Evolutionary conservation across 768 basidiomycete species (phyloP).

Genomic region (Amylocystis lapponica): DNA sequence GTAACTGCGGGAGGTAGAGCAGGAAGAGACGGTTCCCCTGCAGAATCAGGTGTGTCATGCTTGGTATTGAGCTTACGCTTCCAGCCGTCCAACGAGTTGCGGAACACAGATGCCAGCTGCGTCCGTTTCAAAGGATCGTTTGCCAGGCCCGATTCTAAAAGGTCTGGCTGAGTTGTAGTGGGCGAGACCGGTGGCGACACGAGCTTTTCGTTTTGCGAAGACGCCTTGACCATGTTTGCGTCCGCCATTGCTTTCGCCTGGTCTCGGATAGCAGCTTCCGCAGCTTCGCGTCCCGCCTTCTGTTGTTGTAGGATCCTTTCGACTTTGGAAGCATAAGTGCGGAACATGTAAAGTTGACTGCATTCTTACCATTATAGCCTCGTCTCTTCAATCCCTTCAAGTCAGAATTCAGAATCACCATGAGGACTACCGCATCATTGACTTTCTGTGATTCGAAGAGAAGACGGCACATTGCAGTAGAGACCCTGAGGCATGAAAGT

Average conservation of each 20-base stretch:
- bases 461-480: slow-evolving; percentile 74
- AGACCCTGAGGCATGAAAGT: slow-evolving; percentile 48
- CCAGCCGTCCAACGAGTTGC: slow-evolving; percentile 19
- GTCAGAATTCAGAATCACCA: slow-evolving; percentile 92
- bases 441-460: slow-evolving; percentile 75
- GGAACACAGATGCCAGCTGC: background rate
- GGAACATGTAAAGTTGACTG: slow-evolving; percentile 6
- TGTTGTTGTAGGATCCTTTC: slow-evolving; percentile 89
- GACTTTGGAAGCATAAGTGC: slow-evolving; percentile 41
- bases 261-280: slow-evolving; percentile 41
- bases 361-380: slow-evolving; percentile 72
- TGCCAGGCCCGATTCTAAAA: too few species aligned
- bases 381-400: slow-evolving; percentile 72
- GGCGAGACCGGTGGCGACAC: too few species aligned
- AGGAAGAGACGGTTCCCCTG: too few species aligned
- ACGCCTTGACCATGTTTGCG: too few species aligned
- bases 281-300: slow-evolving; percentile 54
- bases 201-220: too few species aligned
- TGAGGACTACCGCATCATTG: slow-evolving; percentile 85
- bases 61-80: slow-evolving; percentile 19
- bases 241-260: slow-evolving; percentile 31
- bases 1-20: too few species aligned
- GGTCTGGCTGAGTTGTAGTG: too few species aligned
- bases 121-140: background rate
- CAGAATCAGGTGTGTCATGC: too few species aligned